Evolutionary conservation across 306 rosid species (phyloP), one percentile per base, ranked within the genome.

Genomic region (Prosopis cineraria): DNA sequence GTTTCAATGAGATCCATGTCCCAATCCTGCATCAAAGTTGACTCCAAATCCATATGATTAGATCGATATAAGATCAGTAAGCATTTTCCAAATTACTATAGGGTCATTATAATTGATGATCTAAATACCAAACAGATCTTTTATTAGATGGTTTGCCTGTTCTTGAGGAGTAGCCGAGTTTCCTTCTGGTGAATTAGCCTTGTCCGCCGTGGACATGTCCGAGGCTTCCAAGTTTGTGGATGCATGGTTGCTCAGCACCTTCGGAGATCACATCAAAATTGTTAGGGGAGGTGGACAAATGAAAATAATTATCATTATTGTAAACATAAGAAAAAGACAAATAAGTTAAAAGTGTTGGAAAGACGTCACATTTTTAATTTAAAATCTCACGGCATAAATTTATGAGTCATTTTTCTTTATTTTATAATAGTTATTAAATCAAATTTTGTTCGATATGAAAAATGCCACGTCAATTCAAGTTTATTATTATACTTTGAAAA

Each of bases 21-120:
- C 72, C 73, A 81, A 10, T 64, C 88, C 88, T 85, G 75, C 79
- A 70, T 78, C 12, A 37, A 43, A 7, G 50, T 72, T 48, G 31
- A 37, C 10, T 25, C 7, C 7, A 9, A 37, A 39, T 5, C 25
- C 34, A 14, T 43, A 3, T 76, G n/a, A 58, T 58, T 25, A 31
- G 22, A 62, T 55, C 2, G 31, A 53, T 2, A 52, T 20, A 50
- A 20, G 60, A n/a, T 63, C 24, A 33, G 53, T 30, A 84, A 60
- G 4, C 29, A 53, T n/a, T 73, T 47, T 47, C 53, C n/a, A n/a
- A n/a, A n/a, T 72, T 25, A 6, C 37, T 63, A 74, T 7, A 19
- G 39, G 45, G 59, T 84, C 33, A 73, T 48, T 43, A 43, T n/a
- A n/a, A n/a, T n/a, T n/a, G 16, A 2, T 60, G 22, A 33, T 63